Percentiles rank a stretch among this genome's conserved stretches.
Evolutionary conservation across 2,329 filamentous ascomycete genomes (phyloP).

Genomic region (Bipolaris zeicola): DNA sequence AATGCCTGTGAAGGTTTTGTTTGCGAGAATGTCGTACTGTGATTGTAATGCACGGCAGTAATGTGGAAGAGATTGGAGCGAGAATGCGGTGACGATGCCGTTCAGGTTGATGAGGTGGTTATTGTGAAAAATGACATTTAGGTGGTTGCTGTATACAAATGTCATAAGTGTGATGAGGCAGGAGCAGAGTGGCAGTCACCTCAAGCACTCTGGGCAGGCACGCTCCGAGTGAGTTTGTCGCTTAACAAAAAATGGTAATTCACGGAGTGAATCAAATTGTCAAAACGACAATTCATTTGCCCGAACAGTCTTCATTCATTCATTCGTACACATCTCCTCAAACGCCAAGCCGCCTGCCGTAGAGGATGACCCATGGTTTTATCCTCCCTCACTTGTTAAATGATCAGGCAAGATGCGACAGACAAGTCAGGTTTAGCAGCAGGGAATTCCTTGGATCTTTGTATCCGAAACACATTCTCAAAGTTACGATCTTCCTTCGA

Average conservation of each 20-base stretch:
- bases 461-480: too few relatives aligned
- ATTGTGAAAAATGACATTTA: background rate
- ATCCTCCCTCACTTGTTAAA: too few relatives aligned
- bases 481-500: too few relatives aligned
- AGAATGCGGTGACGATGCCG: background rate
- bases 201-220: background rate
- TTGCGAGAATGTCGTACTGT: slow-evolving; percentile 21
- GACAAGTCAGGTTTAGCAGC: too few relatives aligned
- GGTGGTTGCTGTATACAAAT: background rate
- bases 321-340: too few relatives aligned
- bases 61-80: slow-evolving; percentile 7
- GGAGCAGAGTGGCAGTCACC: slow-evolving; percentile 1
- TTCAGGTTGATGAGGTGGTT: background rate
- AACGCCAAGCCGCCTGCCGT: too few relatives aligned
- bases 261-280: background rate
- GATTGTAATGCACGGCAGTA: slow-evolving; percentile 18
- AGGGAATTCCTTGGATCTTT: too few relatives aligned
- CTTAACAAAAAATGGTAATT: background rate
- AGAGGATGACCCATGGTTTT: too few relatives aligned
- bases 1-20: slow-evolving; percentile 10
- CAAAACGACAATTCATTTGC: too few relatives aligned
- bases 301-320: too few relatives aligned
- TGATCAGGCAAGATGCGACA: too few relatives aligned
- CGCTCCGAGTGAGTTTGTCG: background rate
- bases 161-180: slow-evolving; percentile 3